A percentile compares a stretch with the other conserved stretches of the same genome.
phyloP scores from a whole-genome alignment of 148 eudicot species.

The Camellia japonica region DNA sequence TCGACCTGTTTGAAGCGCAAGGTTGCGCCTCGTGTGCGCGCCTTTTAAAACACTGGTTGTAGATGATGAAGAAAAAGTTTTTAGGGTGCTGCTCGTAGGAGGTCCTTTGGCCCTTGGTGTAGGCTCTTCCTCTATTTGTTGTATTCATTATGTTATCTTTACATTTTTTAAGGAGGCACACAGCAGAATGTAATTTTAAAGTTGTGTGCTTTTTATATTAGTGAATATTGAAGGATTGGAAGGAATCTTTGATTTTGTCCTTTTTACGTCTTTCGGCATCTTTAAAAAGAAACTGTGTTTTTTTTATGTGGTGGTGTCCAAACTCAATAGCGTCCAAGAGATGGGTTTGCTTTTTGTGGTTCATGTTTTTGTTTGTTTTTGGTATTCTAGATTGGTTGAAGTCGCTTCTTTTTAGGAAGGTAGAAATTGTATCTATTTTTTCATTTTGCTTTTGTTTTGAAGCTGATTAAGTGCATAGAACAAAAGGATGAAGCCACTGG shows the following conservation, averaged over 20 bases:
- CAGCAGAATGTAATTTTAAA: not conserved
- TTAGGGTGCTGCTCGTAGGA: not conserved
- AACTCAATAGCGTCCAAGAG: conserved; percentile 4
- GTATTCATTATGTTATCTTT: not conserved
- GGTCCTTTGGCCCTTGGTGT: conserved; percentile 1
- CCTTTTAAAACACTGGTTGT: not conserved
- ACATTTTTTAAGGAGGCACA: not conserved
- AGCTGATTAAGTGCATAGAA: not conserved
- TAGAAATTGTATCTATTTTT: not conserved
- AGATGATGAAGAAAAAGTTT: not conserved
- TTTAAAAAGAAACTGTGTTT: not conserved
- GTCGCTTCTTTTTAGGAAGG: not conserved
- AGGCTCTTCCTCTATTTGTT: not conserved
- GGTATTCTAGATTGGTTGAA: not conserved
- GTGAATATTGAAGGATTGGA: not conserved
- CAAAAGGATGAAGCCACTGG: not conserved
- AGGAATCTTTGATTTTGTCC: not conserved
- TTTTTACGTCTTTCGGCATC: not conserved
- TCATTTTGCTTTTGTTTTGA: not conserved
- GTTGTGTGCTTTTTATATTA: not conserved
- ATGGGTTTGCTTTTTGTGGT: conserved; percentile 1
- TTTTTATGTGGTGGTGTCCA: not conserved
- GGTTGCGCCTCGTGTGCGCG: no score
- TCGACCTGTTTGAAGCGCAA: no score
- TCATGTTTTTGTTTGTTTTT: not conserved